phyloP scores from a whole-genome alignment of 2,329 filamentous ascomycete genomes.

The Monilinia polystroma region DNA sequence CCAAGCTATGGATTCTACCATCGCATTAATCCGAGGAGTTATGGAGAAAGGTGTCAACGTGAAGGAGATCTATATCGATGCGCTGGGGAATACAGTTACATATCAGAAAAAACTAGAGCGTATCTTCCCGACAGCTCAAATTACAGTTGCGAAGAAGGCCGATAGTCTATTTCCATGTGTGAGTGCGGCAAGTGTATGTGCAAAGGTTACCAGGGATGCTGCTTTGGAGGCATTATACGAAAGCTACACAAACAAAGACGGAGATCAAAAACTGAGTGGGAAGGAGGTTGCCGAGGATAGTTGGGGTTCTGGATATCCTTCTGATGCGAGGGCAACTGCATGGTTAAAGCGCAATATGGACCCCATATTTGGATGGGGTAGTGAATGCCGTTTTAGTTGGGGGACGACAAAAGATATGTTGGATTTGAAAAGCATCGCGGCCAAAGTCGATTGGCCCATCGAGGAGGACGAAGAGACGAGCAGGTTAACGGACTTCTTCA shows the following conservation, averaged over 20 bases:
- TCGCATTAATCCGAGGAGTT: constrained; percentile 75
- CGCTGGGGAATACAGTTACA: constrained; percentile 75
- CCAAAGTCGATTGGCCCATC: constrained; percentile 80
- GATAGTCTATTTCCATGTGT: constrained; percentile 91
- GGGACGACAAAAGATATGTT: constrained; percentile 91
- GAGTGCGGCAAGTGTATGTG: constrained; percentile 88
- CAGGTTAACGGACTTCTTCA: constrained; percentile 76
- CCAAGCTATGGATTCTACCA: constrained; percentile 90
- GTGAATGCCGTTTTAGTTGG: constrained; percentile 94
- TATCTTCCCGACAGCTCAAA: constrained; percentile 73
- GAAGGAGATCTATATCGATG: constrained; percentile 90
- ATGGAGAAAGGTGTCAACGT: constrained; percentile 78
- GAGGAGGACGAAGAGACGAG: constrained; percentile 68
- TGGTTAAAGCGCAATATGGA: constrained; percentile 91
- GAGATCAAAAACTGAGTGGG: constrained; percentile 30
- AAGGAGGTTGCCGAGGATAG: constrained; percentile 43
- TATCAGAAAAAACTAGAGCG: constrained; percentile 85
- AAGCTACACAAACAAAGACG: constrained; percentile 38
- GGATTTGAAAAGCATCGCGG: constrained; percentile 57
- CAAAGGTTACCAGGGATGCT: constrained; percentile 92
- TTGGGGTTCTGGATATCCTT: constrained; percentile 95
- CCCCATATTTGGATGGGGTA: constrained; percentile 91
- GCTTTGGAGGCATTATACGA: constrained; percentile 77
- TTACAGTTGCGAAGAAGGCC: constrained; percentile 86
- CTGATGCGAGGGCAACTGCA: constrained; percentile 72